These are phyloP conservation scores for Nepenthes gracilis DNA, from an alignment of 148 eudicot species.

Conservation along the genomic window DNA sequence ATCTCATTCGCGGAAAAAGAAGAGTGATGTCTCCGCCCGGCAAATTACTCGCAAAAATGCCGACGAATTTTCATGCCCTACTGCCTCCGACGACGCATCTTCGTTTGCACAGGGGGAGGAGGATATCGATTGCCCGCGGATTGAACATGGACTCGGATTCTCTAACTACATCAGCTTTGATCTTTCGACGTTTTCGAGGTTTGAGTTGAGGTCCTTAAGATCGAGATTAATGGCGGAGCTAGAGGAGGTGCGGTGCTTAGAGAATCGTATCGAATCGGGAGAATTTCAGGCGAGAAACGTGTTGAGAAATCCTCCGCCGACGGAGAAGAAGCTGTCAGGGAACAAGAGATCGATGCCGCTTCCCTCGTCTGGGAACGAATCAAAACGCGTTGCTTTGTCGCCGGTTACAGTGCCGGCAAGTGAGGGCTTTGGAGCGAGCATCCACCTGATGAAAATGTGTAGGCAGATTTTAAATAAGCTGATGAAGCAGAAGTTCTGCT, in stretches of 20 bases:
- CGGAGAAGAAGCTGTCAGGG: too few species aligned
- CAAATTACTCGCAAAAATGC: not conserved
- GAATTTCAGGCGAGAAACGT: too few species aligned
- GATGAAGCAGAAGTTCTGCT: conserved; percentile 42
- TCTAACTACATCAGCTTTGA: conserved; percentile 19
- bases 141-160: not conserved
- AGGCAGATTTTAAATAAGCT: conserved; percentile 35
- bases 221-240: conserved; percentile 34
- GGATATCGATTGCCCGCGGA: not conserved
- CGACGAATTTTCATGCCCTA: not conserved
- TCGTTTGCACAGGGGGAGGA: conserved; percentile 1
- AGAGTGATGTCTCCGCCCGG: too few species aligned
- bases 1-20: not conserved
- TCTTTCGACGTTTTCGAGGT: conserved; percentile 20
- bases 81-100: conserved; percentile 9
- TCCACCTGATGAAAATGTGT: conserved; percentile 51
- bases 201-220: conserved; percentile 27
- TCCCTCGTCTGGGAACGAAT: too few species aligned
- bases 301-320: too few species aligned
- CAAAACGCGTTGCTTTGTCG: too few species aligned
- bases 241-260: conserved; percentile 21
- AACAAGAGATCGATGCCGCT: too few species aligned
- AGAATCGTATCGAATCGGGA: not conserved
- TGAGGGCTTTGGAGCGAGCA: too few species aligned
- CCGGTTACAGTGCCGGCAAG: too few species aligned